Evolutionary conservation across 1,284 basidiomycete genomes (phyloP).

Genomic region (Leccinum fallax): DNA sequence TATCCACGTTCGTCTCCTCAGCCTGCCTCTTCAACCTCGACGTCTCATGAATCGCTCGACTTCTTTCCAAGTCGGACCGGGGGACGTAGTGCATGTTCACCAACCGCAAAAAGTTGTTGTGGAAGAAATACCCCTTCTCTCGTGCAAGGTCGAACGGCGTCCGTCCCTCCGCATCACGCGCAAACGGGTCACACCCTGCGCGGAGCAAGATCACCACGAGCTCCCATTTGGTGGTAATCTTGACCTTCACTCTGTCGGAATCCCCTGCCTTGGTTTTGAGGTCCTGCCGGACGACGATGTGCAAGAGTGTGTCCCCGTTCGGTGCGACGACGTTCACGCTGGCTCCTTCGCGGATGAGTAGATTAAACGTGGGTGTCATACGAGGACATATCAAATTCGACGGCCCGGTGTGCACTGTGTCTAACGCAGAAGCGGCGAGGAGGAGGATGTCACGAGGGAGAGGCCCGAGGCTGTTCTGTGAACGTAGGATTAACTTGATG

Average conservation of each 20-base stretch:
- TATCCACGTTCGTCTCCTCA: background rate
- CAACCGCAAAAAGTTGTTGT: background rate
- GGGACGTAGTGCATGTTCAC: background rate
- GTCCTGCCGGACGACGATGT: background rate
- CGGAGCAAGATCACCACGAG: conserved; percentile 2
- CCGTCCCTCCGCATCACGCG: background rate
- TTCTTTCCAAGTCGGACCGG: background rate
- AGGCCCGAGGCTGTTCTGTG: background rate
- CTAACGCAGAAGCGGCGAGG: background rate
- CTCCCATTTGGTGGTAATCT: background rate
- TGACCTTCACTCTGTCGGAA: background rate
- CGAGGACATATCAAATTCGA: background rate
- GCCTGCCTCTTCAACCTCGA: background rate
- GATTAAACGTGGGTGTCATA: background rate
- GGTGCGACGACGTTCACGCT: background rate
- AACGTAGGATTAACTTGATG: conserved; percentile 1
- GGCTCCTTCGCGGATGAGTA: conserved; percentile 2
- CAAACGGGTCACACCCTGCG: conserved; percentile 2
- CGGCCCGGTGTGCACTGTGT: background rate
- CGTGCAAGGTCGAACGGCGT: conserved; percentile 7
- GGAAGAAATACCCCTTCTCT: background rate
- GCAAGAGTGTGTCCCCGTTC: conserved; percentile 6
- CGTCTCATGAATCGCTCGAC: background rate
- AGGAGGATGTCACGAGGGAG: conserved; percentile 6
- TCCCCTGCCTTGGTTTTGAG: background rate